These are phyloP conservation scores for Cinnamomum chago DNA, from an alignment of 164 flowering plant species.

Conservation along the genomic window DNA sequence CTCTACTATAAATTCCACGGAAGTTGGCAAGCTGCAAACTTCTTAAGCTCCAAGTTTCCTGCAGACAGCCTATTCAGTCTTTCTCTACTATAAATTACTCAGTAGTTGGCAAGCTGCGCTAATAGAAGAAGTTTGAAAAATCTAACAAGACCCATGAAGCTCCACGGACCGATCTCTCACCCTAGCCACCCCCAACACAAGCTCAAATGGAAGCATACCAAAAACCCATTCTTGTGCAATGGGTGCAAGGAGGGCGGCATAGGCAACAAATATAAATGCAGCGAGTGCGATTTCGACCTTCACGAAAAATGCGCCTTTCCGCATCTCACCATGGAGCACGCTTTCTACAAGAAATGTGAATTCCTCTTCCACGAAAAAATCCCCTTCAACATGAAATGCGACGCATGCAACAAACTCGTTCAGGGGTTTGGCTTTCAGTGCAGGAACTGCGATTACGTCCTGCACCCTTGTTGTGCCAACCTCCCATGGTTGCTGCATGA, in stretches of 20 bases:
- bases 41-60: too few relatives aligned
- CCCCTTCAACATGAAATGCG: constrained; percentile 39
- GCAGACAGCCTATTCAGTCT: too few relatives aligned
- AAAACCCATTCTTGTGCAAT: constrained; percentile 53
- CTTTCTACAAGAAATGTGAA: constrained; percentile 51
- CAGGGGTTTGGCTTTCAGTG: constrained; percentile 55
- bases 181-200: constrained; percentile 44
- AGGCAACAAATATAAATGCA: constrained; percentile 49
- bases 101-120: too few relatives aligned
- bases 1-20: too few relatives aligned
- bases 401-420: constrained; percentile 45
- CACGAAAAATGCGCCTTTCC: constrained; percentile 51
- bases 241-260: constrained; percentile 72
- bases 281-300: constrained; percentile 45
- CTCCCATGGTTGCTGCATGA: constrained; percentile 50
- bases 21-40: too few relatives aligned
- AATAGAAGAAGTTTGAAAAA: neutral
- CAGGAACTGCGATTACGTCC: constrained; percentile 47
- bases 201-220: constrained; percentile 50
- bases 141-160: constrained; percentile 26
- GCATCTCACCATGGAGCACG: constrained; percentile 26
- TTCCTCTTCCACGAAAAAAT: constrained; percentile 36
- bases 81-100: too few relatives aligned
- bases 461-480: constrained; percentile 64
- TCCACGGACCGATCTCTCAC: constrained; percentile 45